A percentile compares a stretch with the other conserved stretches of the same genome.
These are phyloP conservation scores for Naganishia kalamii DNA, from an alignment of 768 basidiomycete species.

Conservation along the genomic window DNA sequence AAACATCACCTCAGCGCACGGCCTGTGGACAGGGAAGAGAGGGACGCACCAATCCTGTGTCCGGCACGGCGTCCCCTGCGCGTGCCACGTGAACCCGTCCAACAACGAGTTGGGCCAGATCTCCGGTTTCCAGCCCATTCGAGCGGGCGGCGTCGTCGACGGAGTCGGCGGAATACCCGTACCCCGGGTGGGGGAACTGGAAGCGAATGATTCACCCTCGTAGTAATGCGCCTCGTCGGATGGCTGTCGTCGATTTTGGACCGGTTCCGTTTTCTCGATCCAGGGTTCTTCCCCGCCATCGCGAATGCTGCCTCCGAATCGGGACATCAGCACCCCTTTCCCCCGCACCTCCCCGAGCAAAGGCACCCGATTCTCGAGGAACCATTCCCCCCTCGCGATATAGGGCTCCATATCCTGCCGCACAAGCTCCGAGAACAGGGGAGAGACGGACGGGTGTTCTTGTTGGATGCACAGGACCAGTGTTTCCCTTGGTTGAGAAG, in stretches of 20 bases:
- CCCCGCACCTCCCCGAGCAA: constrained; percentile 76
- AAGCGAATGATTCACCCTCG: constrained; percentile 1
- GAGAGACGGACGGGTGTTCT: constrained; percentile 58
- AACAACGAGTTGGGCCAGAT: constrained; percentile 75
- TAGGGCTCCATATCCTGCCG: constrained; percentile 55
- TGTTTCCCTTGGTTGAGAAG: constrained; percentile 61
- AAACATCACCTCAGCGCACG: neutral
- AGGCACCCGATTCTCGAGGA: constrained; percentile 72
- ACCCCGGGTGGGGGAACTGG: constrained; percentile 12
- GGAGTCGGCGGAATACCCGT: neutral
- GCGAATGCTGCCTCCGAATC: constrained; percentile 63
- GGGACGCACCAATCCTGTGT: constrained; percentile 73
- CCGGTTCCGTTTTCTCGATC: constrained; percentile 56
- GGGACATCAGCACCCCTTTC: constrained; percentile 74
- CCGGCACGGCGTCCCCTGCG: constrained; percentile 54
- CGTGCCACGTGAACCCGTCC: constrained; percentile 66
- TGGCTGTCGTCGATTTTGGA: neutral
- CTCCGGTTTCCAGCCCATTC: constrained; percentile 70
- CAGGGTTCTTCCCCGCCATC: constrained; percentile 53
- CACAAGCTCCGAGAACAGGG: constrained; percentile 61
- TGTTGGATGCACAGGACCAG: constrained; percentile 84
- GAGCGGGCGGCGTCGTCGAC: constrained; percentile 43
- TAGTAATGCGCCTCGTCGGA: neutral
- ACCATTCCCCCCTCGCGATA: constrained; percentile 61
- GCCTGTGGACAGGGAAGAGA: no score